Percentiles rank a stretch among this genome's conserved stretches.
Evolutionary conservation across 306 rosid genomes (phyloP).

Genomic region (Medicago truncatula): DNA sequence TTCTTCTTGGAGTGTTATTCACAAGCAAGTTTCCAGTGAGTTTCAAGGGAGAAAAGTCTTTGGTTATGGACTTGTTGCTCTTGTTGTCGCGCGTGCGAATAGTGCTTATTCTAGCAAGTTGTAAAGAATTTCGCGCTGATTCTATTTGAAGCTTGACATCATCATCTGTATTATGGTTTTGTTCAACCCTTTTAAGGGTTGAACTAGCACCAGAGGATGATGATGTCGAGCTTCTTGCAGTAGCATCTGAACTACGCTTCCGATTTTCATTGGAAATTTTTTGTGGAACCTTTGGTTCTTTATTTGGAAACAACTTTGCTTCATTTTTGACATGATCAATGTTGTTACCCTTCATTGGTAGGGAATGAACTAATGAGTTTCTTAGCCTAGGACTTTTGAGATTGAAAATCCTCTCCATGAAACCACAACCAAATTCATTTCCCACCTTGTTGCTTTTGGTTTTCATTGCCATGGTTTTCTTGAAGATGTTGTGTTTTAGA

Average conservation of each 20-base stretch:
- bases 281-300: constrained; percentile 31
- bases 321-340: constrained; percentile 39
- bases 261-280: constrained; percentile 14
- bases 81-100: constrained; percentile 32
- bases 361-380: constrained; percentile 74
- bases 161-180: constrained; percentile 33
- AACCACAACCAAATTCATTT: constrained; percentile 68
- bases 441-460: constrained; percentile 43
- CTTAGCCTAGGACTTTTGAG: constrained; percentile 57
- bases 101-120: constrained; percentile 50
- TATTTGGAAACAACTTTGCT: constrained; percentile 35
- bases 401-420: constrained; percentile 67
- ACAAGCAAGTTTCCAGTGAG: constrained; percentile 53
- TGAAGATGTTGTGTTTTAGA: background rate
- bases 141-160: constrained; percentile 46
- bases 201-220: constrained; percentile 60
- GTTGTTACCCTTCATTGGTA: constrained; percentile 54
- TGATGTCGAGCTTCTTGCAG: constrained; percentile 70
- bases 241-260: constrained; percentile 57
- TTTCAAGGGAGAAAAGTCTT: constrained; percentile 55
- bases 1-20: constrained; percentile 50
- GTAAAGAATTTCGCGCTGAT: constrained; percentile 37
- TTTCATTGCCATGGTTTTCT: constrained; percentile 53
- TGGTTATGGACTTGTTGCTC: constrained; percentile 35
- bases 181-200: constrained; percentile 42